Percentiles rank a stretch among this genome's conserved stretches.
These are phyloP conservation scores for Paraphaeosphaeria minitans DNA, from an alignment of 2,329 filamentous ascomycete genomes.

Conservation along the genomic window DNA sequence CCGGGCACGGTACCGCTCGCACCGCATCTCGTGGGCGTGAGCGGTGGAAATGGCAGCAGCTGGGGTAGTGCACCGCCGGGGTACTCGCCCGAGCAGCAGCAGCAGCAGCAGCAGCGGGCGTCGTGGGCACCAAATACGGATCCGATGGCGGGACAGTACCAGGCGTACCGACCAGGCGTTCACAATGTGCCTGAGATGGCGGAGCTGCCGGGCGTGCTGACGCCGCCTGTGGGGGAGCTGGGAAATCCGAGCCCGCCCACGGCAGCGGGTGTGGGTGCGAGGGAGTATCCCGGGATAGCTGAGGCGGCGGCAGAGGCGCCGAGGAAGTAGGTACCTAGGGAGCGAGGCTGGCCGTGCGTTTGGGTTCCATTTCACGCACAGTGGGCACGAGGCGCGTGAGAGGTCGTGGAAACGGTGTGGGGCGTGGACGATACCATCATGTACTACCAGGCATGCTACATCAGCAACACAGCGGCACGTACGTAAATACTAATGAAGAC, in stretches of 20 bases:
- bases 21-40: conserved; percentile 38
- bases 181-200: conserved; percentile 21
- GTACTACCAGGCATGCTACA: not conserved
- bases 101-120: conserved; percentile 13
- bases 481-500: not conserved
- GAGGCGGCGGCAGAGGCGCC: not conserved
- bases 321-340: not conserved
- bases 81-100: conserved; percentile 33
- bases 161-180: conserved; percentile 15
- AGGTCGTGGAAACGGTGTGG: not conserved
- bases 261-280: conserved; percentile 27
- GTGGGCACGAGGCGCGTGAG: not conserved
- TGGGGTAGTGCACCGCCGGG: conserved; percentile 39
- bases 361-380: not conserved
- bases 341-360: not conserved
- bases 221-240: conserved; percentile 29
- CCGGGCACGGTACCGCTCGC: conserved; percentile 30
- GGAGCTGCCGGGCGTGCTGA: conserved; percentile 19
- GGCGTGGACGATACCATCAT: not conserved
- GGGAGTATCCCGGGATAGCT: conserved; percentile 1
- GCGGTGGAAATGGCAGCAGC: conserved; percentile 35
- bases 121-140: conserved; percentile 13
- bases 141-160: not conserved
- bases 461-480: not conserved
- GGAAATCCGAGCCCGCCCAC: conserved; percentile 13